Percentiles rank a stretch among this genome's conserved stretches.
These are phyloP conservation scores for Lepidopterella palustris DNA, from an alignment of 495 filamentous ascomycete genomes.

Conservation along the genomic window DNA sequence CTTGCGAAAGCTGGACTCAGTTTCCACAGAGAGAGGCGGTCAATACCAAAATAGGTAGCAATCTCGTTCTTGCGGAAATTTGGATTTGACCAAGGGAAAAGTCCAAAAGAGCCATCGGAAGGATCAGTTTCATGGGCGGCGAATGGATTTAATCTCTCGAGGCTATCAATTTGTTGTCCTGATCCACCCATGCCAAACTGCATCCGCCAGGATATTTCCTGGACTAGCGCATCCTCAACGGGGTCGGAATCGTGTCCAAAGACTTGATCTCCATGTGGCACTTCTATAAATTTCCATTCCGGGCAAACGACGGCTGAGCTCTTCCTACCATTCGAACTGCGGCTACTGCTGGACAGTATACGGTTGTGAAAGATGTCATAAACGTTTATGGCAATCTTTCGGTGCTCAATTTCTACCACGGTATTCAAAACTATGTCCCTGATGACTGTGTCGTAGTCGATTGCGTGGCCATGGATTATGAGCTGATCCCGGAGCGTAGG, in stretches of 20 bases:
- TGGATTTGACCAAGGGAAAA: neutral
- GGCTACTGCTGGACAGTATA: neutral
- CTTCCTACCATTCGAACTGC: neutral
- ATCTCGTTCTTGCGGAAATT: neutral
- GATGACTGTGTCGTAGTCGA: neutral
- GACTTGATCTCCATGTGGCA: neutral
- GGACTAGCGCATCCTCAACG: neutral
- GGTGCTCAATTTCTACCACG: neutral
- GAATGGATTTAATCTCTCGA: too few species aligned
- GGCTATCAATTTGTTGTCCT: neutral
- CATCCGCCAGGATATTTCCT: neutral
- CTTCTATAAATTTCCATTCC: neutral
- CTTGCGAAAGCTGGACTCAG: neutral
- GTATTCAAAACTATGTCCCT: neutral
- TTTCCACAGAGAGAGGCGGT: neutral
- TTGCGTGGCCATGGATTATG: neutral
- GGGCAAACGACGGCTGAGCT: neutral
- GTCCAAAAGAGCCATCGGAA: neutral
- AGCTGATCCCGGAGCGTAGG: neutral
- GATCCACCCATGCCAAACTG: neutral
- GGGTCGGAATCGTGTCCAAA: neutral
- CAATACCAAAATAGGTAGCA: neutral
- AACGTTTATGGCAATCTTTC: neutral
- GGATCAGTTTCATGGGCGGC: neutral
- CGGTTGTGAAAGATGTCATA: neutral